Conservation (phyloP, 1,284 basidiomycete species). For the Papiliotrema laurentii region DNA sequence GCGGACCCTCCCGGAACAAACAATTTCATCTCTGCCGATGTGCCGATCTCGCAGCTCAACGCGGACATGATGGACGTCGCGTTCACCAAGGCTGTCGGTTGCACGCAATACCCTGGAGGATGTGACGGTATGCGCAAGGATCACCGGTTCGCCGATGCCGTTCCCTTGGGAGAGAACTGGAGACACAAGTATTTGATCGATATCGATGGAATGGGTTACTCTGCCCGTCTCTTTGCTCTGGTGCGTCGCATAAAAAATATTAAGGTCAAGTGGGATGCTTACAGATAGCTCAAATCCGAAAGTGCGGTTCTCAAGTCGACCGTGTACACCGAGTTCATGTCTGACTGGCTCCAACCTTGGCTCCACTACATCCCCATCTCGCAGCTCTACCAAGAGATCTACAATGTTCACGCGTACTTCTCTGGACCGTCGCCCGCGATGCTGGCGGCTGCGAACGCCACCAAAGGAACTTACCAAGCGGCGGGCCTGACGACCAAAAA, state of each 20-base stretch:
- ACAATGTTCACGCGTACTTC: constrained; percentile 87
- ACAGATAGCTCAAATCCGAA: constrained; percentile 52
- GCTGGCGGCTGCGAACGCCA: constrained; percentile 53
- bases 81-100: constrained; percentile 72
- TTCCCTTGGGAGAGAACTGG: constrained; percentile 81
- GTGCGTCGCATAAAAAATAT: constrained; percentile 58
- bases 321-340: constrained; percentile 84
- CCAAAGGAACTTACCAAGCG: constrained; percentile 38
- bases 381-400: constrained; percentile 77
- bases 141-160: constrained; percentile 71
- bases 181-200: constrained; percentile 87
- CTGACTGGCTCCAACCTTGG: constrained; percentile 58
- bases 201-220: constrained; percentile 92
- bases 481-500: constrained; percentile 44
- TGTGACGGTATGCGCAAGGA: constrained; percentile 61
- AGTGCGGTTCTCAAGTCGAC: constrained; percentile 84
- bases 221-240: constrained; percentile 78
- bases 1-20: constrained; percentile 63
- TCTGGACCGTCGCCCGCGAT: constrained; percentile 68
- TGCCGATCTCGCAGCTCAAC: constrained; percentile 65
- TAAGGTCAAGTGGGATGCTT: no score
- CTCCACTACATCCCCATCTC: constrained; percentile 90
- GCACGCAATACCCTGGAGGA: constrained; percentile 72
- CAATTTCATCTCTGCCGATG: constrained; percentile 56
- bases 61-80: constrained; percentile 80